Evolutionary conservation across 2,329 filamentous ascomycete species (phyloP).

Genomic region (Atkinsonella texensis): DNA sequence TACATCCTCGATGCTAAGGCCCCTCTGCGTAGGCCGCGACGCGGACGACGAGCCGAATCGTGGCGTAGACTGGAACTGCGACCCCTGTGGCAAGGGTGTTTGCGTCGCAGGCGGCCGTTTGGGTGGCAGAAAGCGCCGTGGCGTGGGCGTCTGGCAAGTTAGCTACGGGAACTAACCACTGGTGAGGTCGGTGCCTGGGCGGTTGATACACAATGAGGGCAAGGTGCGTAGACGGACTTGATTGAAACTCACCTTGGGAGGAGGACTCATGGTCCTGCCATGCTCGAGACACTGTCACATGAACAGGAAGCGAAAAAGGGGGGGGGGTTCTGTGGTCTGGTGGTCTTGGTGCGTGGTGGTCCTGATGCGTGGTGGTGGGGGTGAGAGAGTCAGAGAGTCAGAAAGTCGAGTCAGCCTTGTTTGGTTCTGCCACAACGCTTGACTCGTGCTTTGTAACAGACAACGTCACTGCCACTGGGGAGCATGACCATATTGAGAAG

Average conservation of each 20-base stretch:
- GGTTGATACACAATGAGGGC: too few relatives aligned
- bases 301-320: not conserved
- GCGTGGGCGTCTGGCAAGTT: slow-evolving; percentile 23
- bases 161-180: too few relatives aligned
- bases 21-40: slow-evolving; percentile 16
- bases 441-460: too few relatives aligned
- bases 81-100: slow-evolving; percentile 15
- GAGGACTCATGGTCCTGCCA: slow-evolving; percentile 2
- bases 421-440: too few relatives aligned
- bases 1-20: slow-evolving; percentile 21
- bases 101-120: slow-evolving; percentile 22
- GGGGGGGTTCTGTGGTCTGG: too few relatives aligned
- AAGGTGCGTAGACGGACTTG: too few relatives aligned
- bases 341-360: too few relatives aligned
- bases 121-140: slow-evolving; percentile 26
- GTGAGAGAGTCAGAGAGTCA: not conserved
- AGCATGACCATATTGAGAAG: too few relatives aligned
- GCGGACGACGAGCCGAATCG: slow-evolving; percentile 25
- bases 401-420: too few relatives aligned
- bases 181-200: too few relatives aligned
- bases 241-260: slow-evolving; percentile 1
- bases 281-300: not conserved
- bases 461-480: too few relatives aligned
- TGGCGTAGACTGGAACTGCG: slow-evolving; percentile 26
- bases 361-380: not conserved